Evolutionary conservation across 768 basidiomycete genomes (phyloP), one percentile per base, ranked within the genome.

Genomic region (Sporobolomyces roseus): DNA sequence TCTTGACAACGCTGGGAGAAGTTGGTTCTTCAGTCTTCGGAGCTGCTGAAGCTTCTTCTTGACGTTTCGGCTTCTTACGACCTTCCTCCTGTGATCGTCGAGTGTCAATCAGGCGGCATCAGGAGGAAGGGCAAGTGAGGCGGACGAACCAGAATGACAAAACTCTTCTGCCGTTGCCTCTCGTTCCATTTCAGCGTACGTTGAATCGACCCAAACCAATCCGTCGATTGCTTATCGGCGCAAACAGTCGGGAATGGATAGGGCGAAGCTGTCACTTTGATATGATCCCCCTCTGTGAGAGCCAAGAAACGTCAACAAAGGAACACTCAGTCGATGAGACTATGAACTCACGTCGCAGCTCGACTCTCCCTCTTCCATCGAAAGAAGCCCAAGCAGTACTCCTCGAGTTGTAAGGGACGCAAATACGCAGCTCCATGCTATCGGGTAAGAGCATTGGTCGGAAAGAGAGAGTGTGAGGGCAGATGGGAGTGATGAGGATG

Each of bases 381-480:
- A 99, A 99, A 27, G 91, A 93, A 13, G 90, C 96, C 96, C 96
- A 99, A 12, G 96, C 96, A 0, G 94, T 99, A 76, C 92, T 94
- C 51, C 96, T 83, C 29, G 93, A 96, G 79, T 98, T 97, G 81
- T 91, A 98, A 13, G 96, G 96, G n/a, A 99, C 96, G 75, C 94
- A 97, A 38, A 99, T 91, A 6, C 96, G 87, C 45, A 99, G 83
- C 76, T 98, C 94, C 92, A 98, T 97, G 76, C 89, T 93, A 77
- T 99, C 96, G 10, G 96, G 96, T 29, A 99, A 82, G 9, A 99
- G 85, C 93, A 99, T 98, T 4, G 96, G 96, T 50, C 96, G 85
- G 84, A 99, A 99, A 32, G 93, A 97, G 19, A 99, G 84, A 0
- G 96, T 99, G 78, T 99, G 96, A 0, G 96, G 96, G 77, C 94